A percentile compares a stretch with the other conserved stretches of the same genome.
Conservation (phyloP, 257 asterid genomes). For the Perilla frutescens region DNA sequence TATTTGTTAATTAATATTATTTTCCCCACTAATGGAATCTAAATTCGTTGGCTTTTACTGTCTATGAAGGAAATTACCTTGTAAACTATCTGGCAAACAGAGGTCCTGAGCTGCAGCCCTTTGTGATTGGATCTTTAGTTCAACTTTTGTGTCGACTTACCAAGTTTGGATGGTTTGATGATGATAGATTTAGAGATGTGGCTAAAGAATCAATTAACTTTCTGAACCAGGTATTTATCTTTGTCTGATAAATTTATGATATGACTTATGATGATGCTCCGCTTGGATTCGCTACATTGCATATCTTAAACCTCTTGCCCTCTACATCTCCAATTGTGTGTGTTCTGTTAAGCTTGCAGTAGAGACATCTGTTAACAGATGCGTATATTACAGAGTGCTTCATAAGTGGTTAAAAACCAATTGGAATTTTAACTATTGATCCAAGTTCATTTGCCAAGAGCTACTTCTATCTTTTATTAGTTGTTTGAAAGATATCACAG, state of each 20-base stretch:
- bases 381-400: background rate
- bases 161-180: constrained; percentile 98
- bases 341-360: constrained; percentile 11
- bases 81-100: constrained; percentile 94
- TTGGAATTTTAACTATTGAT: background rate
- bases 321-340: constrained; percentile 15
- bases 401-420: constrained; percentile 2
- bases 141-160: constrained; percentile 94
- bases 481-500: background rate
- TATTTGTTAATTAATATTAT: background rate
- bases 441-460: background rate
- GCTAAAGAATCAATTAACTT: constrained; percentile 87
- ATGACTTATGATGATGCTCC: constrained; percentile 28
- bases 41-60: constrained; percentile 47
- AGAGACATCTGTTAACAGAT: constrained; percentile 1
- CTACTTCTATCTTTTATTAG: constrained; percentile 15
- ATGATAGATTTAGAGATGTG: constrained; percentile 89
- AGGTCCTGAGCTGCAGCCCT: constrained; percentile 96
- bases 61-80: constrained; percentile 93
- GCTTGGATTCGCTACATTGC: constrained; percentile 21
- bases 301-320: constrained; percentile 17
- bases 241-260: constrained; percentile 20
- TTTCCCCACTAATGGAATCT: constrained; percentile 32
- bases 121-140: constrained; percentile 86
- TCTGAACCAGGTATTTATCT: constrained; percentile 76